Conservation (phyloP, 179 eudicot species). For the Monotropa hypopitys region DNA sequence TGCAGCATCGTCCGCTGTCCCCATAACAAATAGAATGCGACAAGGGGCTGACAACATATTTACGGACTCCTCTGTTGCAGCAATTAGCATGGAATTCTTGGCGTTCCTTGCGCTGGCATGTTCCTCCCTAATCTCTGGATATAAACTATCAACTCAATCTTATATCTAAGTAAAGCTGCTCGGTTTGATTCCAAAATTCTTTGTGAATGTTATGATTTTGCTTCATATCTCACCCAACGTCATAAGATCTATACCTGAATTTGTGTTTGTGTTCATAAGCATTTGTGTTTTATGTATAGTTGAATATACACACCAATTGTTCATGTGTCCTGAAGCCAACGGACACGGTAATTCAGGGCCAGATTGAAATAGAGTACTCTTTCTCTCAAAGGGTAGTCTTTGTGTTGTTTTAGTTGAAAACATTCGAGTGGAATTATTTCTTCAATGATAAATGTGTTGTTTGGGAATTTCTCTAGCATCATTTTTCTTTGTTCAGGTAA, state of each 20-base stretch:
- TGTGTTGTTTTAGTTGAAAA: neutral
- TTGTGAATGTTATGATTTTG: neutral
- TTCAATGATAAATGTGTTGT: neutral
- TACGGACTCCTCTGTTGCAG: slow-evolving; percentile 69
- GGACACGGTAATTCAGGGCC: neutral
- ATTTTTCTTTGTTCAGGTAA: neutral
- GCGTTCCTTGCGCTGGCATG: slow-evolving; percentile 52
- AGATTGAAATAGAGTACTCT: neutral
- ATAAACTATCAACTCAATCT: slow-evolving; percentile 58
- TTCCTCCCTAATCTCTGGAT: slow-evolving; percentile 63
- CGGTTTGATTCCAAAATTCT: neutral
- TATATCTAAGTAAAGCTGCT: slow-evolving; percentile 17
- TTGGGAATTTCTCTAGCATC: neutral
- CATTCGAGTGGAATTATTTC: neutral
- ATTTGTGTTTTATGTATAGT: neutral
- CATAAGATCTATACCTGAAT: neutral
- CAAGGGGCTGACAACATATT: slow-evolving; percentile 61
- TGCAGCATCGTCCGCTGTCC: slow-evolving; percentile 75
- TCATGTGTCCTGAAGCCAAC: neutral
- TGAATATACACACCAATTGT: neutral
- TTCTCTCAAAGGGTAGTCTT: neutral
- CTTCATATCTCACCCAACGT: neutral
- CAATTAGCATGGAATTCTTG: slow-evolving; percentile 76
- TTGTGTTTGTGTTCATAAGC: neutral
- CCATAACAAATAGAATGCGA: slow-evolving; percentile 69